phyloP scores from a whole-genome alignment of 257 asterid species.

The Fraxinus cuspidata region DNA sequence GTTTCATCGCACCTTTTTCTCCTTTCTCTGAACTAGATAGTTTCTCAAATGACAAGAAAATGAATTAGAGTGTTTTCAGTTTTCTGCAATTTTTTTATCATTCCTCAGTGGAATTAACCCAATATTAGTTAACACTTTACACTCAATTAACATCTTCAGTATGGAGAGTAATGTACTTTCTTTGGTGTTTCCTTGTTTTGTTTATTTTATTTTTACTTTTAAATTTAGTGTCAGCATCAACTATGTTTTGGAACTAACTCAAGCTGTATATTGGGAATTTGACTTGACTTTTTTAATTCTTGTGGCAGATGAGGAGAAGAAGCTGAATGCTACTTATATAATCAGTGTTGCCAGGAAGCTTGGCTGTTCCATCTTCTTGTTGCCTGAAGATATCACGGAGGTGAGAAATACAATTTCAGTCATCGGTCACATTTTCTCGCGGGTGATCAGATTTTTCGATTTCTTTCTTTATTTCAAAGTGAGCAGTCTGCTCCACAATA shows the following conservation, averaged over 20 bases:
- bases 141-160: background rate
- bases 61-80: background rate
- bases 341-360: constrained; percentile 97
- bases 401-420: constrained; percentile 42
- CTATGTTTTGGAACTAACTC: background rate
- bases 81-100: background rate
- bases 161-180: constrained; percentile 8
- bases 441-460: background rate
- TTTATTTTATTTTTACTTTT: background rate
- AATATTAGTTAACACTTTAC: background rate
- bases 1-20: background rate
- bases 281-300: constrained; percentile 26
- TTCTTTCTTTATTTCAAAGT: constrained; percentile 10
- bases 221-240: background rate
- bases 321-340: constrained; percentile 93
- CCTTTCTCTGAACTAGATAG: background rate
- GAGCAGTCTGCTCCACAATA: background rate
- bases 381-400: constrained; percentile 98
- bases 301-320: constrained; percentile 78
- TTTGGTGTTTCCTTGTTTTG: background rate
- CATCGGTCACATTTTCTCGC: constrained; percentile 9
- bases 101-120: background rate
- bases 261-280: constrained; percentile 20
- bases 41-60: background rate
- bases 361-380: constrained; percentile 92